A percentile compares a stretch with the other conserved stretches of the same genome.
Conservation (phyloP, 2,329 filamentous ascomycete genomes). For the Aspergillus luchuensis region DNA sequence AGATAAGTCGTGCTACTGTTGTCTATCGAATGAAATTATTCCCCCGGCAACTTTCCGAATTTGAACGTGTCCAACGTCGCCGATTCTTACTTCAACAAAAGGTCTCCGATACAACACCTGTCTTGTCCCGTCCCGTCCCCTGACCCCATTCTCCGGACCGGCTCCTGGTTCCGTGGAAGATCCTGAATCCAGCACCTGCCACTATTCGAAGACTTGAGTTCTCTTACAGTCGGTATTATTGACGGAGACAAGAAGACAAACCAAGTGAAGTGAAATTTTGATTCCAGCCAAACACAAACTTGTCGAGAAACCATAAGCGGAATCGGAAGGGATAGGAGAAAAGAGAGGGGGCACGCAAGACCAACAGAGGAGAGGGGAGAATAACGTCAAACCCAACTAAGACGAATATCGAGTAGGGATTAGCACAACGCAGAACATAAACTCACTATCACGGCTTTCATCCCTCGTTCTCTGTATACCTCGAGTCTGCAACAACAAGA, state of each 20-base stretch:
- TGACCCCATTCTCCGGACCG: not conserved
- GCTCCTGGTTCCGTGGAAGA: not conserved
- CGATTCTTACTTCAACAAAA: not conserved
- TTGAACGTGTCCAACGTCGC: not conserved
- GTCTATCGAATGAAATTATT: not conserved
- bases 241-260: not conserved
- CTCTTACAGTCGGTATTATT: not conserved
- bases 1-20: not conserved
- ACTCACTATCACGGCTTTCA: not conserved
- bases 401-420: not conserved
- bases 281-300: not conserved
- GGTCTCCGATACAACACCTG: not conserved
- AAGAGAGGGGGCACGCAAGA: not conserved
- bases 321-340: not conserved
- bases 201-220: not conserved
- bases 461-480: not conserved
- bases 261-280: not conserved
- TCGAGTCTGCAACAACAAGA: slow-evolving; percentile 43
- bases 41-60: not conserved
- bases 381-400: not conserved
- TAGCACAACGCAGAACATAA: not conserved
- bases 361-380: not conserved
- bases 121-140: not conserved
- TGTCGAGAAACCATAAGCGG: not conserved
- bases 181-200: slow-evolving; percentile 6